Conservation (phyloP, 352 stramenopile species). For the Pythium aristosporum region DNA sequence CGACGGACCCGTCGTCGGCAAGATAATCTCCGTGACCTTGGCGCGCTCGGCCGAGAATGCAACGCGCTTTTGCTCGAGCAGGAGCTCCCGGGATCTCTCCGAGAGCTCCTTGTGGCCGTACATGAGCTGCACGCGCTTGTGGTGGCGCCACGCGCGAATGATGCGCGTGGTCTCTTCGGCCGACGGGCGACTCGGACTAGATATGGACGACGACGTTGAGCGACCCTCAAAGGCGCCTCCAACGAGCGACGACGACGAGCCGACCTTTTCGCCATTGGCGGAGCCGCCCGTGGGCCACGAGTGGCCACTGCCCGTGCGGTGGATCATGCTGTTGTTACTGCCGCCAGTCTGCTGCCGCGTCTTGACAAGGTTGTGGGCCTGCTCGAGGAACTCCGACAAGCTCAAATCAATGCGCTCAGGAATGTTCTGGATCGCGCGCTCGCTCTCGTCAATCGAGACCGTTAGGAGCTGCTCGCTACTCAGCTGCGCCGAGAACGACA, state of each 20-base stretch:
- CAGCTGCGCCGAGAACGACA: constrained; percentile 42
- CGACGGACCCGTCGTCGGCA: constrained; percentile 52
- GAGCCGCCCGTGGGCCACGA: constrained; percentile 19
- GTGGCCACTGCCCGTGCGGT: constrained; percentile 19
- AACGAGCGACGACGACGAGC: constrained; percentile 10
- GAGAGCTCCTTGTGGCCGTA: constrained; percentile 86
- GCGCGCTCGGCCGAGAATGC: constrained; percentile 81
- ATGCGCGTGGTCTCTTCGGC: constrained; percentile 75
- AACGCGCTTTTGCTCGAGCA: constrained; percentile 88
- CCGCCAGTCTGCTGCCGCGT: constrained; percentile 40
- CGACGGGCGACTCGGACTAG: constrained; percentile 58
- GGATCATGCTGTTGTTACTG: constrained; percentile 18
- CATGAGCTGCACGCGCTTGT: constrained; percentile 88
- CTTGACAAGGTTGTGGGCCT: constrained; percentile 81
- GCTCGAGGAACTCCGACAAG: constrained; percentile 63
- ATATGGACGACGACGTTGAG: constrained; percentile 35
- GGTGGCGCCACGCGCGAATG: constrained; percentile 81
- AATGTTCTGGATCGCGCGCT: constrained; percentile 86
- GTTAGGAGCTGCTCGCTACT: constrained; percentile 54
- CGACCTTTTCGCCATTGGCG: constrained; percentile 5
- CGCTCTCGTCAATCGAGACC: constrained; percentile 81
- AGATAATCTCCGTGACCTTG: constrained; percentile 83
- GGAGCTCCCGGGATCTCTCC: constrained; percentile 65
- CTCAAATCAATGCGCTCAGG: constrained; percentile 82
- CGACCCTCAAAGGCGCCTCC: constrained; percentile 6